Base-by-base conservation (phyloP, 176 grass and related monocot species). In the Puccinellia tenuiflora region DNA sequence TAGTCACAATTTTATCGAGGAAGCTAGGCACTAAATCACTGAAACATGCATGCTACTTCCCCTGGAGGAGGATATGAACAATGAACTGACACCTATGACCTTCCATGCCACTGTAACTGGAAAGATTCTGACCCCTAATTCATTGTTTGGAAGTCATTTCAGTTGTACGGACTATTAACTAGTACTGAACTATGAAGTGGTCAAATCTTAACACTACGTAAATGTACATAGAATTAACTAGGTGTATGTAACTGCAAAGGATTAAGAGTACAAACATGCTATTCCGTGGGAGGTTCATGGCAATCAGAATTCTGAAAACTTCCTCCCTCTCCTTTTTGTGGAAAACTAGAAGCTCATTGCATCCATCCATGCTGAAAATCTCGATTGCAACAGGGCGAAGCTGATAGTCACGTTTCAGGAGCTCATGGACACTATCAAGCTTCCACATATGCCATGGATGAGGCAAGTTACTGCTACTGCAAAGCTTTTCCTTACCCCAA, bases 361-460 rank as follows among this genome's bases (percentile, higher is more conserved):
- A 99, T 59, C 97, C 97, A 84, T 99, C 97, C 97, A 96, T 96
- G 78, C 97, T 99, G 89, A 99, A 99, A 87, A 99, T 92, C 86
- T 96, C 93, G 12, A 99, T 94, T 78, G 97, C 97, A 84, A 99
- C 97, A 37, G 97, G 93, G 26, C 97, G 89, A 67, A 99, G 94
- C 81, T 99, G 97, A 63, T 99, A 99, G 82, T 99, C 97, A 61
- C 97, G 91, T 92, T 96, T 99, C 40, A 99, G 84, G 83, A 99
- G 88, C 82, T 99, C 93, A 82, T 96, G 91, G 64, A 99, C 93
- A 73, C 97, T 96, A 88, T 99, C 97, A 63, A 99, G 86, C 78
- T 99, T 99, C 97, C 97, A 99, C 93, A 96, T 99, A 86, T 99
- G 93, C 97, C 97, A 99, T 37, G 91, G 91, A 83, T 99, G 97